Evolutionary conservation across 805 yeast genomes (phyloP), one percentile per base, ranked within the genome.

Genomic region (Vanderwaltozyma polyspora): DNA sequence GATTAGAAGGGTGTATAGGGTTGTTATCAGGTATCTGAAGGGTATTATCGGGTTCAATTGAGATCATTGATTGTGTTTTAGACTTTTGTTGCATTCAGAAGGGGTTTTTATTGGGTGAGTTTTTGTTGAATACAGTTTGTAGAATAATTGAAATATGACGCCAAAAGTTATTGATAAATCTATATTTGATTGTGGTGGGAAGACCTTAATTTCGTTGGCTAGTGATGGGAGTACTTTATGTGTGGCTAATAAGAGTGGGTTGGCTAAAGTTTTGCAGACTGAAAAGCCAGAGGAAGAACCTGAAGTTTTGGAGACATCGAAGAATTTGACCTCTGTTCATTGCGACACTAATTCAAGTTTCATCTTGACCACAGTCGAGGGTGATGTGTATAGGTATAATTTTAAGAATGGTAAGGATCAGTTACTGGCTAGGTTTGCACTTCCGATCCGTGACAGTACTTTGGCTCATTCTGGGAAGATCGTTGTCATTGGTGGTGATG

Each of bases 401-500:
- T 26, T 45, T 2, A 45, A 45, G 17, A 42, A 42, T 3, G 39
- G 49, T 22, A 56, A 55, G 11, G 57, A 59, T 15, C 63, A 64
- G 17, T 46, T 63, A 11, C 46, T 72, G n/a, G 63, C 59, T 31
- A 55, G 76, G 31, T 46, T 46, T 13, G 39, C 54, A 7, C 36
- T 56, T 21, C 57, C 60, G 5, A 32, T 55, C 10, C 46, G 81
- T 41, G 77, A 71, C 42, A 66, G 72, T 6, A 60, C 59, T 11
- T 69, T 74, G 45, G 71, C 78, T 16, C 81, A 79, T 43, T 72
- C 70, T 33, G 85, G 80, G 0, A 67, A 70, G 24, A 61, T 72
- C 49, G 61, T 67, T 1, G 62, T 75, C 1, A 67, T 74, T 39
- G 86, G 79, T 18, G 87, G 89, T 26, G 82, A 79, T 42, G 80